A percentile compares a stretch with the other conserved stretches of the same genome.
Conservation (phyloP, 1,284 basidiomycete genomes). For the Cutaneotrichosporon sp. region DNA sequence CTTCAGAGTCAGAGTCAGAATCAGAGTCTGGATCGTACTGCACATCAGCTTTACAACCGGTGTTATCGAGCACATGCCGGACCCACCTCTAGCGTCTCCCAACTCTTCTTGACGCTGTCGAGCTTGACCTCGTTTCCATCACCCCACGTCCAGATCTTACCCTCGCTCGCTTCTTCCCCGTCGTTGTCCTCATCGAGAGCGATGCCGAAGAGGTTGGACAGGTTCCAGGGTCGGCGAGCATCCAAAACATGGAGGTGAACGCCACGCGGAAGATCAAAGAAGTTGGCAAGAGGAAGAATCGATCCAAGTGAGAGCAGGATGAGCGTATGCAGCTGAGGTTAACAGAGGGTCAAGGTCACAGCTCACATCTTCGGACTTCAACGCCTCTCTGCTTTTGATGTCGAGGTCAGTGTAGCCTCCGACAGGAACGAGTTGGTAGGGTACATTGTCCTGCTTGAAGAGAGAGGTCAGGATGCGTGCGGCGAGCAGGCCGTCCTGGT, state of each 20-base stretch:
- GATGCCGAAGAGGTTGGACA: slow-evolving; percentile 80
- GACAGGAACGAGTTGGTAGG: slow-evolving; percentile 87
- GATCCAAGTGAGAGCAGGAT: slow-evolving; percentile 92
- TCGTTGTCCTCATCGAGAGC: slow-evolving; percentile 47
- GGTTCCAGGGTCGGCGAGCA: slow-evolving; percentile 84
- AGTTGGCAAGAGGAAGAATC: slow-evolving; percentile 73
- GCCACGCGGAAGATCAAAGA: slow-evolving; percentile 51
- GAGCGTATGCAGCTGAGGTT: slow-evolving; percentile 75
- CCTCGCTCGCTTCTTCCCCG: slow-evolving; percentile 59
- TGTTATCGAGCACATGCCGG: too few species aligned
- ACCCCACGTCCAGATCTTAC: slow-evolving; percentile 71
- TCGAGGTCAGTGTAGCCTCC: slow-evolving; percentile 78
- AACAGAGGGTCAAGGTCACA: background rate
- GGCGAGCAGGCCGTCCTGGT: slow-evolving; percentile 47
- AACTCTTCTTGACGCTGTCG: slow-evolving; percentile 48
- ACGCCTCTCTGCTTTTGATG: slow-evolving; percentile 65
- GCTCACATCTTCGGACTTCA: slow-evolving; percentile 33
- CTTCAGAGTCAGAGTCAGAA: slow-evolving; percentile 56
- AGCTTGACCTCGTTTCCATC: slow-evolving; percentile 73
- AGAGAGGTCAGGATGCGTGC: slow-evolving; percentile 77
- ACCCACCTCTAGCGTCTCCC: slow-evolving; percentile 71
- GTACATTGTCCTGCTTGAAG: slow-evolving; percentile 89
- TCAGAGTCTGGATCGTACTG: slow-evolving; percentile 49
- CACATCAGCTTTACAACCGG: slow-evolving; percentile 2
- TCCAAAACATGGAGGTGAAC: slow-evolving; percentile 89